phyloP scores from a whole-genome alignment of 768 basidiomycete species.

The Gloeophyllum trabeum region DNA sequence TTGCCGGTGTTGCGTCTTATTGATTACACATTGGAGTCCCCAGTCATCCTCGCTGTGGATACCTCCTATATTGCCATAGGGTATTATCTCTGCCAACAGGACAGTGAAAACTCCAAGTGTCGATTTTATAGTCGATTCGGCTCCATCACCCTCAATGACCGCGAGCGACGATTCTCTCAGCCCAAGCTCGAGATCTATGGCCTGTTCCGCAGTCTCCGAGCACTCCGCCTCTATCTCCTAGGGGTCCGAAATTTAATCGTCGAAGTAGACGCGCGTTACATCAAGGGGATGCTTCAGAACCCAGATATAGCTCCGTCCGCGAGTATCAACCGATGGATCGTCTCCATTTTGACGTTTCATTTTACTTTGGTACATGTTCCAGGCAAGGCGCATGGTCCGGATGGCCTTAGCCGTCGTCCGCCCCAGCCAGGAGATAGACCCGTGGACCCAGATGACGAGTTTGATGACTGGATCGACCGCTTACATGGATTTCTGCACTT shows the following conservation, averaged over 20 bases:
- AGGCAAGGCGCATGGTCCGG: constrained; percentile 22
- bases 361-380: constrained; percentile 27
- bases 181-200: constrained; percentile 18
- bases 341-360: constrained; percentile 23
- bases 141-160: constrained; percentile 20
- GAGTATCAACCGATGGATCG: constrained; percentile 29
- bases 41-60: constrained; percentile 26
- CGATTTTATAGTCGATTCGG: constrained; percentile 19
- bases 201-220: constrained; percentile 11
- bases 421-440: neutral
- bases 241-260: constrained; percentile 20
- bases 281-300: constrained; percentile 30
- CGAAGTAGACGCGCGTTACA: constrained; percentile 27
- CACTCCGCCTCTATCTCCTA: constrained; percentile 14
- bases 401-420: constrained; percentile 22
- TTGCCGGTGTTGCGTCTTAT: constrained; percentile 20
- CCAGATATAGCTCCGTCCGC: constrained; percentile 26
- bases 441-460: no score
- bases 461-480: no score
- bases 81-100: constrained; percentile 23
- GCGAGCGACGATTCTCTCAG: constrained; percentile 14
- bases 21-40: constrained; percentile 16
- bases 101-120: constrained; percentile 6
- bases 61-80: constrained; percentile 23
- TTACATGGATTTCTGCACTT: no score